phyloP scores from a whole-genome alignment of 73 alveolate species.

The Loxodes magnus region DNA sequence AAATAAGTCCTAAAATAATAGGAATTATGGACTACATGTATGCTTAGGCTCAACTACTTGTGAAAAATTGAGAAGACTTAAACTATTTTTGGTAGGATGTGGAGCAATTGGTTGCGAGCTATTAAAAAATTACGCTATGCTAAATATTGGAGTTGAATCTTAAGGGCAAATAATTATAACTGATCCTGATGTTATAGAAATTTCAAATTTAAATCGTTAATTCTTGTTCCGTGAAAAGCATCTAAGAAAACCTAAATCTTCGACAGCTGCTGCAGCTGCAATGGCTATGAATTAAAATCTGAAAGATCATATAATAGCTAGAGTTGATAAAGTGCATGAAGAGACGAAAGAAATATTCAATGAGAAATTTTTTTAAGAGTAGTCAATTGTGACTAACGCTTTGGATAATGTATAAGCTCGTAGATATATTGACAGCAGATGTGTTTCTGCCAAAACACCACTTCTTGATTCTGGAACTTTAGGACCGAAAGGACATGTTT shows the following conservation, averaged over 20 bases:
- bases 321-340: constrained; percentile 78
- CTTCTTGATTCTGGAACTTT: constrained; percentile 91
- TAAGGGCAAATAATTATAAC: constrained; percentile 71
- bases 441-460: constrained; percentile 76
- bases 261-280: constrained; percentile 93
- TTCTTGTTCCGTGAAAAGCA: constrained; percentile 94
- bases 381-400: constrained; percentile 83
- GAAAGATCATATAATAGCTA: constrained; percentile 74
- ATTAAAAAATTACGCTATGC: too few species aligned
- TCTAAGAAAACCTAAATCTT: constrained; percentile 80
- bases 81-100: too few species aligned
- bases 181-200: constrained; percentile 96
- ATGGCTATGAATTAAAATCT: constrained; percentile 77
- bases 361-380: constrained; percentile 70
- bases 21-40: too few species aligned
- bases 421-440: too few species aligned
- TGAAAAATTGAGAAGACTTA: too few species aligned
- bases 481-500: too few species aligned
- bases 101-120: too few species aligned
- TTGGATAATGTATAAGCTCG: constrained; percentile 90
- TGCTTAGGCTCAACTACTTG: too few species aligned
- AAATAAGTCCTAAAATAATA: too few species aligned
- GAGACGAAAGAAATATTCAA: constrained; percentile 76
- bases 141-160: too few species aligned
- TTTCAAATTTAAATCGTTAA: constrained; percentile 82